Evolutionary conservation across 129 eudicot genomes (phyloP).

Genomic region (Silybum marianum): DNA sequence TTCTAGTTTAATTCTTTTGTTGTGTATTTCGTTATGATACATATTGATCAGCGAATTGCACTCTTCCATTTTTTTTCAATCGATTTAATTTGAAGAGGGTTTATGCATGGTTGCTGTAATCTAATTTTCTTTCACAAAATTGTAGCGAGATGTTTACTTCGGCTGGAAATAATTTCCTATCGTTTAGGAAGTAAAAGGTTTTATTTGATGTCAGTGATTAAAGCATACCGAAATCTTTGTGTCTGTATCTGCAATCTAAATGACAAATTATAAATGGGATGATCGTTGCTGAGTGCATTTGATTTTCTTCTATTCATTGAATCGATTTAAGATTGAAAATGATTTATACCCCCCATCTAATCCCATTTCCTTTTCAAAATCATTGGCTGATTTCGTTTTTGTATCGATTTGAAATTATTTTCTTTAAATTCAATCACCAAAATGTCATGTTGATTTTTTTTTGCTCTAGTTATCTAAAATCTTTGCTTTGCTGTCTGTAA

Average conservation of each 20-base stretch:
- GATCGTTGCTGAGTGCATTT: too few relatives aligned
- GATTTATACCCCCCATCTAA: not conserved
- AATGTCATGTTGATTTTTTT: not conserved
- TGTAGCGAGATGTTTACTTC: too few relatives aligned
- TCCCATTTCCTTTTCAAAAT: too few relatives aligned
- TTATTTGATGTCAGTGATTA: too few relatives aligned
- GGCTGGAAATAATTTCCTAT: too few relatives aligned
- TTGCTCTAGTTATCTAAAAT: not conserved
- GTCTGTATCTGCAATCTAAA: too few relatives aligned
- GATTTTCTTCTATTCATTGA: too few relatives aligned
- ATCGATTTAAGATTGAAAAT: not conserved
- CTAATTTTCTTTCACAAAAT: too few relatives aligned
- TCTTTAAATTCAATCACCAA: not conserved
- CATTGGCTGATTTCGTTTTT: not conserved
- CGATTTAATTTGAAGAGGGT: not conserved
- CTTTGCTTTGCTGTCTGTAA: not conserved
- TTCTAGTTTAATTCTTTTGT: not conserved
- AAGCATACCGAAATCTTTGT: too few relatives aligned
- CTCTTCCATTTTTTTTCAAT: not conserved
- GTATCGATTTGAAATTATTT: not conserved
- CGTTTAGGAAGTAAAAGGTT: too few relatives aligned
- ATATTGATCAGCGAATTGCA: not conserved
- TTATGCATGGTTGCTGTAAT: too few relatives aligned
- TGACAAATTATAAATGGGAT: too few relatives aligned
- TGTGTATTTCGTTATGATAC: not conserved